A percentile compares a stretch with the other conserved stretches of the same genome.
Evolutionary conservation across 257 asterid genomes (phyloP).

Genomic region (Solanum lignicaule): DNA sequence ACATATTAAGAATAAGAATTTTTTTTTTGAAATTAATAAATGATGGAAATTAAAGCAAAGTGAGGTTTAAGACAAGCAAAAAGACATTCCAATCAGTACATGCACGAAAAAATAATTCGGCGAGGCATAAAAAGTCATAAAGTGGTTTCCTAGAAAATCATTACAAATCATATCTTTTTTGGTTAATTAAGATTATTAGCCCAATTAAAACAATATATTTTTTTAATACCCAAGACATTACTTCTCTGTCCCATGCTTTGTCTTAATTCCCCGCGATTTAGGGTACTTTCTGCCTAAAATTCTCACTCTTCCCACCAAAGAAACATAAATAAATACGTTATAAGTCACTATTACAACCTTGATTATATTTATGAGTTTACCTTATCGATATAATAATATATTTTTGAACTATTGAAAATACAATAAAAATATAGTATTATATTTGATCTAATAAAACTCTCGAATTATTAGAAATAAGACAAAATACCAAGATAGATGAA

Average conservation of each 20-base stretch:
- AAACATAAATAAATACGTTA: not conserved
- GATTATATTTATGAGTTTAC: not conserved
- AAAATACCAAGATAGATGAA: not conserved
- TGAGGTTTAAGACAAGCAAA: constrained; percentile 10
- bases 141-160: constrained; percentile 20
- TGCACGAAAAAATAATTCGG: constrained; percentile 21
- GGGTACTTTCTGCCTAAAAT: not conserved
- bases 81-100: constrained; percentile 14
- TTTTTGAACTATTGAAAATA: not conserved
- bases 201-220: not conserved
- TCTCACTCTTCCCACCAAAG: not conserved
- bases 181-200: not conserved
- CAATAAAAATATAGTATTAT: no score
- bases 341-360: not conserved
- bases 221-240: constrained; percentile 2
- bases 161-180: constrained; percentile 15
- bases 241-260: constrained; percentile 22
- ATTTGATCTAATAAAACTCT: not conserved
- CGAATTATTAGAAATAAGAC: not conserved
- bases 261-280: constrained; percentile 15
- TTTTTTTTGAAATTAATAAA: not conserved
- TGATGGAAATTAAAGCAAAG: constrained; percentile 5
- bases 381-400: not conserved
- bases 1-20: no score
- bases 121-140: constrained; percentile 25